These are phyloP conservation scores for Sorghum bicolor DNA, from an alignment of 176 grass and related monocot species.

Conservation along the genomic window DNA sequence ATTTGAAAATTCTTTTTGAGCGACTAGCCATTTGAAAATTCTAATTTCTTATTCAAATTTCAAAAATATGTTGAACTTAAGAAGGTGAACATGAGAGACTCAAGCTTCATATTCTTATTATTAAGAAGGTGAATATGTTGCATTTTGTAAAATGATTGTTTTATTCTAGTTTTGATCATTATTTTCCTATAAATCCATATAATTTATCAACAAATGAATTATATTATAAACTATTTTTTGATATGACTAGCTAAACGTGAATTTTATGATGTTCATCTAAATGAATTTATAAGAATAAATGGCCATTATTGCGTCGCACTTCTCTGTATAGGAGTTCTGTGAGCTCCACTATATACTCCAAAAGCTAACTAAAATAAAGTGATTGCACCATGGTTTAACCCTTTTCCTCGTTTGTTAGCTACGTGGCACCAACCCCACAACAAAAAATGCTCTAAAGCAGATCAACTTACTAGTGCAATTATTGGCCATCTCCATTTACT, in stretches of 20 bases:
- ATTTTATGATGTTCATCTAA: no score
- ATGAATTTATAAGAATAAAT: no score
- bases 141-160: neutral
- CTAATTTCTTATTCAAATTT: neutral
- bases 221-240: no score
- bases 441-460: constrained; percentile 29
- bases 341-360: neutral
- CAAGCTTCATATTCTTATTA: no score
- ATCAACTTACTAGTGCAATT: constrained; percentile 32
- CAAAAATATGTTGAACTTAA: neutral
- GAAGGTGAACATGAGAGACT: neutral
- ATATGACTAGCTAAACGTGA: no score
- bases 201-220: no score
- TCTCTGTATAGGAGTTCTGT: neutral
- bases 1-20: no score
- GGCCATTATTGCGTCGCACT: neutral
- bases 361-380: constrained; percentile 5
- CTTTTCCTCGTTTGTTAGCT: constrained; percentile 29
- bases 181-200: neutral
- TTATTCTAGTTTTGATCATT: neutral
- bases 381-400: constrained; percentile 25
- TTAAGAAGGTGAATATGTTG: no score
- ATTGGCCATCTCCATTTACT: constrained; percentile 35
- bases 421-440: constrained; percentile 16
- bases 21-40: neutral